Base-by-base conservation (phyloP, 208 protist genomes). In the Leishmania martiniquensis region DNA sequence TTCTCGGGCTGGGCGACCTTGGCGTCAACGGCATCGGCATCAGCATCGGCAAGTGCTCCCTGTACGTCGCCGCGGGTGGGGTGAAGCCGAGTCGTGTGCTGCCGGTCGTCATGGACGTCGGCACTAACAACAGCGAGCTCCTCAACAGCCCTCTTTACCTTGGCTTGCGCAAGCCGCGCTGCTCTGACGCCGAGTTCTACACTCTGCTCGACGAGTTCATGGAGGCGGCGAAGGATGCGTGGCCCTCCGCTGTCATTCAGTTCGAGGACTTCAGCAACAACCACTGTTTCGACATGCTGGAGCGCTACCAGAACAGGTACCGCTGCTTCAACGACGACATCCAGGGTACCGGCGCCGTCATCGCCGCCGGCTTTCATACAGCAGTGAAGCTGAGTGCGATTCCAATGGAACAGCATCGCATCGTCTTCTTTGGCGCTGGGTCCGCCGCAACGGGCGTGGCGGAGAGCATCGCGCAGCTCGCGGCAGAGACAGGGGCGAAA, bases 311-410 rank as follows among this genome's bases (percentile, higher is more conserved):
- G 66, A 85, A 98, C 72, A 89, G 93, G 81, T 90, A 94, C 78
- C 87, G 93, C 72, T 98, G 93, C 87, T 99, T 99, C 93, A 99
- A 99, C 85, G 98, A 99, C 77, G 98, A 99, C 90, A 99, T 99
- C 68, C 98, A 99, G 90, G 98, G 98, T 80, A 99, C 98, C 45
- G 98, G 97, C 25, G 92, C 98, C 42, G 98, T 99, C 63, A 92
- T 99, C 83, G 85, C 94, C 12, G 93, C 94, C 39, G 96, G 96
- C 62, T 98, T 98, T 83, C 76, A 95, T 63, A 97, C 97, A 75
- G 96, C 96, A 13, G 85, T 97, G 47, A 78, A 91, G 66, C 75
- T 97, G 63, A 89, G 84, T 68, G 78, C 76, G 51, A 67, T 87
- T 15, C 54, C 82, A 20, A 81, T 87, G 32, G 66, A 77, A 17